These are phyloP conservation scores for Mycena galopus DNA, from an alignment of 768 basidiomycete species.

Conservation along the genomic window DNA sequence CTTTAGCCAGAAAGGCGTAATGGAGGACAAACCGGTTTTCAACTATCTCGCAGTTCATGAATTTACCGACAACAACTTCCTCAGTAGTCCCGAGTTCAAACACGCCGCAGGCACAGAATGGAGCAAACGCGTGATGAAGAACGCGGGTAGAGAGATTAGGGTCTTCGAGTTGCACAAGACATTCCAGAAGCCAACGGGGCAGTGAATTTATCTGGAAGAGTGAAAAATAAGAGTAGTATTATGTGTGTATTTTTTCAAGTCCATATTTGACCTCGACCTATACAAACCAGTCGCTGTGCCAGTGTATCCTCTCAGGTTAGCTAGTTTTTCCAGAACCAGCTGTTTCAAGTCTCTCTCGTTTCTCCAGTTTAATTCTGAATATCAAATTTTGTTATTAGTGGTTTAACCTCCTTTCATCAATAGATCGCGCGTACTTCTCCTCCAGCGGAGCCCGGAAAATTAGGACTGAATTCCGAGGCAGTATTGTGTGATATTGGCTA, in stretches of 20 bases:
- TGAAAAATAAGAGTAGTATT: too few relatives aligned
- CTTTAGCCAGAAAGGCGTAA: slow-evolving; percentile 33
- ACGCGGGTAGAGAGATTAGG: slow-evolving; percentile 35
- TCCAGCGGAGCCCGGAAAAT: too few relatives aligned
- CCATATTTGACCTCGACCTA: too few relatives aligned
- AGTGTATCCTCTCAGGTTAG: neutral
- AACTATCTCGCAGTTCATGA: slow-evolving; percentile 53
- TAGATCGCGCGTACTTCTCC: too few relatives aligned
- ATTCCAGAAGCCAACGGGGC: neutral
- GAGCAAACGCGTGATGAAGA: slow-evolving; percentile 40
- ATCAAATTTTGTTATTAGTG: too few relatives aligned
- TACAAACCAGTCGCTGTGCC: too few relatives aligned
- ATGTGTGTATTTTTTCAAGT: too few relatives aligned
- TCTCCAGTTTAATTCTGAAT: slow-evolving; percentile 62
- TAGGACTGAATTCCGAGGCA: too few relatives aligned
- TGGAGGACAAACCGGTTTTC: slow-evolving; percentile 32
- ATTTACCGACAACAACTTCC: slow-evolving; percentile 38
- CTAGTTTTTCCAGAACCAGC: neutral
- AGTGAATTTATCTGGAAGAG: too few relatives aligned
- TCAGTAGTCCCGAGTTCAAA: slow-evolving; percentile 41
- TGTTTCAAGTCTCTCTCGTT: slow-evolving; percentile 33
- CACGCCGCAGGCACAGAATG: slow-evolving; percentile 42
- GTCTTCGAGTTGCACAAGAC: slow-evolving; percentile 44
- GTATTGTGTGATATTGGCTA: too few relatives aligned
- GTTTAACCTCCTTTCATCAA: too few relatives aligned